These are phyloP conservation scores for Nicotiana otophora DNA, from an alignment of 257 asterid species.

Conservation along the genomic window DNA sequence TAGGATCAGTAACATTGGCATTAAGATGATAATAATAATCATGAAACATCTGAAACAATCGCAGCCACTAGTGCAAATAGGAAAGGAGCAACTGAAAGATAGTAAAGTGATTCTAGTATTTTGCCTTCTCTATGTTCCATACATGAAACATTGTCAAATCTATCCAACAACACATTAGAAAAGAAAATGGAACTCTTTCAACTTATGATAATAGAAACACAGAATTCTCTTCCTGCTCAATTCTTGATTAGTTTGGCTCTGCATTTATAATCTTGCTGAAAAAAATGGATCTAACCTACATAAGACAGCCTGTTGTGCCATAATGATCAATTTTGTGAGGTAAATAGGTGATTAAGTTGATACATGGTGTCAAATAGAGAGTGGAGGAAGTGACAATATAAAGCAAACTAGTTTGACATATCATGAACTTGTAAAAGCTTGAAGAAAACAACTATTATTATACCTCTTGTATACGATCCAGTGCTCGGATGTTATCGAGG, in stretches of 20 bases:
- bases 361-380: neutral
- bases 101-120: neutral
- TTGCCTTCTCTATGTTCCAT: neutral
- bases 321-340: neutral
- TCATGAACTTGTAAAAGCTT: neutral
- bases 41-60: neutral
- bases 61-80: neutral
- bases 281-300: neutral
- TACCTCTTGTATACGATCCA: slow-evolving; percentile 98
- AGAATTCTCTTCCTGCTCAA: neutral
- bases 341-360: neutral
- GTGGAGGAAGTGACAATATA: neutral
- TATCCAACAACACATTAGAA: neutral
- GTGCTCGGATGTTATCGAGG: slow-evolving; percentile 77
- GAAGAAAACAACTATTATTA: neutral
- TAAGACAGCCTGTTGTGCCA: neutral
- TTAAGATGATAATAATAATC: neutral
- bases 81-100: neutral
- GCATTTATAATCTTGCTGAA: neutral
- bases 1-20: neutral
- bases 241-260: neutral
- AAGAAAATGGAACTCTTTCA: neutral
- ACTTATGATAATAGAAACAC: neutral
- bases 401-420: neutral
- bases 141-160: neutral